phyloP scores from a whole-genome alignment of 371 early-diverging fungal genomes.

The Mucor irregularis region DNA sequence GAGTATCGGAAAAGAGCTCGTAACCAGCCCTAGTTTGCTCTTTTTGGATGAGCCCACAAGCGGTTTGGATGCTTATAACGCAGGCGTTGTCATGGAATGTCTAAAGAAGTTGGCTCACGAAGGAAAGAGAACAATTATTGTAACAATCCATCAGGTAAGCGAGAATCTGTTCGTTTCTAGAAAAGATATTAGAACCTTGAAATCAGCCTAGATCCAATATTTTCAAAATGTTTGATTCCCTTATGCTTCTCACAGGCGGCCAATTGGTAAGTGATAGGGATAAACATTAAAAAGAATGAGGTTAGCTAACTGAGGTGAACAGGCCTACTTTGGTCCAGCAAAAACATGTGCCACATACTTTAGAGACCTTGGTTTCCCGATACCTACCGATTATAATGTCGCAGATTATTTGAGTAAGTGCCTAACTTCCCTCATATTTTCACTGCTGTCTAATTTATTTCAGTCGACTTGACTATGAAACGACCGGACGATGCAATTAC shows the following conservation, averaged over 20 bases:
- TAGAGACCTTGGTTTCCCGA: constrained; percentile 58
- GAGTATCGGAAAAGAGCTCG: constrained; percentile 88
- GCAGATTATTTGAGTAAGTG: constrained; percentile 72
- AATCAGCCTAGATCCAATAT: constrained; percentile 79
- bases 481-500: constrained; percentile 19
- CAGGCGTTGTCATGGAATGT: constrained; percentile 75
- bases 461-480: constrained; percentile 54
- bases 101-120: constrained; percentile 66
- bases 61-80: constrained; percentile 89
- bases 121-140: constrained; percentile 69
- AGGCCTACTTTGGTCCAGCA: constrained; percentile 65
- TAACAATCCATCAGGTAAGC: constrained; percentile 76
- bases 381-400: constrained; percentile 78
- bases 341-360: constrained; percentile 49
- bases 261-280: constrained; percentile 44
- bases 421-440: neutral
- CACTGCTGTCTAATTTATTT: neutral
- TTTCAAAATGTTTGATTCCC: constrained; percentile 76
- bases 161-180: neutral
- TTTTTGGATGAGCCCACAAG: constrained; percentile 92
- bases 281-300: neutral
- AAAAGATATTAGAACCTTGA: neutral
- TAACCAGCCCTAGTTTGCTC: constrained; percentile 80
- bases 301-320: neutral
- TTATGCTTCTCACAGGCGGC: constrained; percentile 74